phyloP scores from a whole-genome alignment of 768 basidiomycete species.

The Cystoderma amianthinum region DNA sequence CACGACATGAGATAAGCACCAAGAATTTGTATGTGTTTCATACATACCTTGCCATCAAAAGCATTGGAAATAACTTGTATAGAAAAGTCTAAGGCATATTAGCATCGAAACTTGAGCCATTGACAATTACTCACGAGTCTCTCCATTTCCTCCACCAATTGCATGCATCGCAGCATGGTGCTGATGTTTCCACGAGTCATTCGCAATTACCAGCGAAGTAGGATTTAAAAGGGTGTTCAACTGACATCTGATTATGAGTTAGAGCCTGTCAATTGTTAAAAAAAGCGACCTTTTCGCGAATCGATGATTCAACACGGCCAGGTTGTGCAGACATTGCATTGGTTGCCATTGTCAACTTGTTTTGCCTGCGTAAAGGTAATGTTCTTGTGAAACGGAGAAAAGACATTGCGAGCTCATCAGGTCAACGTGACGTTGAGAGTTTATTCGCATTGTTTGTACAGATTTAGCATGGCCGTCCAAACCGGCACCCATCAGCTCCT shows the following conservation, averaged over 20 bases:
- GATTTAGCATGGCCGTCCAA: not conserved
- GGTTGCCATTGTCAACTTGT: not conserved
- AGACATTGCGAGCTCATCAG: not conserved
- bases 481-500: too few relatives aligned
- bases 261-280: slow-evolving; percentile 5
- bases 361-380: slow-evolving; percentile 2
- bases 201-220: slow-evolving; percentile 55
- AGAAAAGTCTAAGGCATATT: slow-evolving; percentile 56
- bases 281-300: slow-evolving; percentile 46
- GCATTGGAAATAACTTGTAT: slow-evolving; percentile 64
- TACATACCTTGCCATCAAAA: slow-evolving; percentile 67
- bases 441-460: not conserved
- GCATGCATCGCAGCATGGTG: slow-evolving; percentile 80
- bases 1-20: slow-evolving; percentile 4
- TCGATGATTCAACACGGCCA: slow-evolving; percentile 54
- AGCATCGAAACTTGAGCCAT: slow-evolving; percentile 5
- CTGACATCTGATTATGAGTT: slow-evolving; percentile 30
- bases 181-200: slow-evolving; percentile 82
- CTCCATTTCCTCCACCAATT: slow-evolving; percentile 58
- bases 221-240: slow-evolving; percentile 58
- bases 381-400: slow-evolving; percentile 4
- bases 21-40: slow-evolving; percentile 1
- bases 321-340: slow-evolving; percentile 9
- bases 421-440: not conserved
- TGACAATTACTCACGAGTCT: slow-evolving; percentile 63